A percentile compares a stretch with the other conserved stretches of the same genome.
These are phyloP conservation scores for Pleurozium schreberi DNA, from an alignment of 225 moss, liverwort and hornwort species.

Conservation along the genomic window DNA sequence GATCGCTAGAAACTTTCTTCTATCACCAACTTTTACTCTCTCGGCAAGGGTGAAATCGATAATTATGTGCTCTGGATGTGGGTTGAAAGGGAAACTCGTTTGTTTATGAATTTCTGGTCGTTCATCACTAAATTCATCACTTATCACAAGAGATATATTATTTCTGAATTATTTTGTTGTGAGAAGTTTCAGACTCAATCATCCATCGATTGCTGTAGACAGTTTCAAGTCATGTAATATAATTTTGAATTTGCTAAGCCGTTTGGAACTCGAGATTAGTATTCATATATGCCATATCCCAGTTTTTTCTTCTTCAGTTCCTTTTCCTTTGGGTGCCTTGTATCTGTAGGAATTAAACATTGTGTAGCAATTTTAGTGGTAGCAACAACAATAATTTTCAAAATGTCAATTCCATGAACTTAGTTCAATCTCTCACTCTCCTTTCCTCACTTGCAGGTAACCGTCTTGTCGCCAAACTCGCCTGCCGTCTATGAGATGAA, in stretches of 20 bases:
- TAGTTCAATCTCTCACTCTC: background rate
- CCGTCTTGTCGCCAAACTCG: conserved; percentile 32
- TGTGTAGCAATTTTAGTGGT: background rate
- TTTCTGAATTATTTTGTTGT: background rate
- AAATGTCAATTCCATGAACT: background rate
- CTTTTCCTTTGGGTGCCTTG: background rate
- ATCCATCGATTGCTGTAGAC: background rate
- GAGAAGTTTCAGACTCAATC: background rate
- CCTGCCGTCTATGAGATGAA: conserved; percentile 47
- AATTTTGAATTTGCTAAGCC: background rate
- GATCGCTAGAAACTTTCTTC: background rate
- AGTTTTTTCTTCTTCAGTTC: background rate
- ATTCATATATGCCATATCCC: background rate
- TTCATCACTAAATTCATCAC: background rate
- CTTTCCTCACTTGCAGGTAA: conserved; percentile 9
- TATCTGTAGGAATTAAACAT: background rate
- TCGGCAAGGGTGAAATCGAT: no score
- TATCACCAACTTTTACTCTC: background rate
- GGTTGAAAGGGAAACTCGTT: background rate
- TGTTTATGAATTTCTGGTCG: background rate
- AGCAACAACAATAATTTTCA: background rate
- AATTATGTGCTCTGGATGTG: background rate
- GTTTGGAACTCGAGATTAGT: background rate
- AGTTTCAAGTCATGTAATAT: background rate
- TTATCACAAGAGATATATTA: background rate